Percentiles rank a stretch among this genome's conserved stretches.
Conservation (phyloP, 345 rosid species). For the Euphorbia lathyris region DNA sequence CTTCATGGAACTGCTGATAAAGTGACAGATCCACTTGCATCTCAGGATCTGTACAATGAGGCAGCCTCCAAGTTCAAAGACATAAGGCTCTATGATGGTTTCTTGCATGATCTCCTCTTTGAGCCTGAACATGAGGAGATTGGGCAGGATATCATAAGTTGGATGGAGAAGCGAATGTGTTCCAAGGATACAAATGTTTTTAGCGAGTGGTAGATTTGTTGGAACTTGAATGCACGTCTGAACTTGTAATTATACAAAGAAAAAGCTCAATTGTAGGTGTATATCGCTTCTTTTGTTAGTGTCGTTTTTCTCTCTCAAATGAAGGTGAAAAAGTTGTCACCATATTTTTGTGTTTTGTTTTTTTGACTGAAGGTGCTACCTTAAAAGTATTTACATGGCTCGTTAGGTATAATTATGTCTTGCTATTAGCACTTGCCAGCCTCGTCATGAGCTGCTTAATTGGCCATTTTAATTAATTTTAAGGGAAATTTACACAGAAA, state of each 20-base stretch:
- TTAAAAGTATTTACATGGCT: no score
- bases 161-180: constrained; percentile 77
- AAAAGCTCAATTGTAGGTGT: background rate
- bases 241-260: constrained; percentile 7
- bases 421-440: no score
- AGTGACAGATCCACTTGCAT: constrained; percentile 91
- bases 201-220: constrained; percentile 7
- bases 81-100: constrained; percentile 85
- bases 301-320: background rate
- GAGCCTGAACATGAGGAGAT: constrained; percentile 87
- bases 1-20: constrained; percentile 93
- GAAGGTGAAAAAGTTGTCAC: no score
- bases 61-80: constrained; percentile 80
- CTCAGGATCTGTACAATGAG: constrained; percentile 71
- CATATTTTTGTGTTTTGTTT: no score
- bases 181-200: background rate
- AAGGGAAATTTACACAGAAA: no score
- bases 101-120: constrained; percentile 89
- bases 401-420: no score
- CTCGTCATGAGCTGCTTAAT: no score
- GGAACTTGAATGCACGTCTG: background rate
- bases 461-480: no score
- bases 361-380: no score
- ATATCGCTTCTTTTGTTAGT: background rate
- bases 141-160: constrained; percentile 71